These are phyloP conservation scores for Mortierella sp. DNA, from an alignment of 371 early-diverging fungal genomes.

Conservation along the genomic window DNA sequence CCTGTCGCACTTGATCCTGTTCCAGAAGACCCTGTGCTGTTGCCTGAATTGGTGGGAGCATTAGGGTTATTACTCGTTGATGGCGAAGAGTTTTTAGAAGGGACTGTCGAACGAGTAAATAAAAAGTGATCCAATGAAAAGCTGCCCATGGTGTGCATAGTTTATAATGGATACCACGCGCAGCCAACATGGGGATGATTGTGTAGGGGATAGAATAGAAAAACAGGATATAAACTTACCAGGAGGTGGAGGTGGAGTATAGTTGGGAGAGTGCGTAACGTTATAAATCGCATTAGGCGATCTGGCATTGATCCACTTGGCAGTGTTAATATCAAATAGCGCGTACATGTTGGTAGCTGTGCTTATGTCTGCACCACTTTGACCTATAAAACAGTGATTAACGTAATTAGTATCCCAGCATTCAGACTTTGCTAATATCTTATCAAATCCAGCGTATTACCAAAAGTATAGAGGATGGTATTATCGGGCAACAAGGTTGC, in stretches of 20 bases:
- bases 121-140: conserved; percentile 1
- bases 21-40: not conserved
- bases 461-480: conserved; percentile 37
- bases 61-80: conserved; percentile 1
- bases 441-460: conserved; percentile 3
- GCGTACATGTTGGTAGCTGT: conserved; percentile 17
- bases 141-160: not conserved
- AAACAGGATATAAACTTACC: conserved; percentile 15
- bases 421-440: not conserved
- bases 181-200: not conserved
- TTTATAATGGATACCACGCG: not conserved
- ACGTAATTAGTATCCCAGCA: not conserved
- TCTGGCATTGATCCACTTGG: conserved; percentile 10
- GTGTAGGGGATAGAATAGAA: not conserved
- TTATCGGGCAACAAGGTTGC: conserved; percentile 25
- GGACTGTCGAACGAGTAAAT: not conserved
- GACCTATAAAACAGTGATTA: conserved; percentile 12
- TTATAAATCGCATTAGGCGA: not conserved
- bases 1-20: not conserved
- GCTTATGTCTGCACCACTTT: conserved; percentile 11
- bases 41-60: conserved; percentile 8
- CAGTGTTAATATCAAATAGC: not conserved
- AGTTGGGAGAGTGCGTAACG: conserved; percentile 21
- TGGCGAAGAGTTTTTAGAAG: not conserved
- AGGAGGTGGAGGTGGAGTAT: conserved; percentile 12